These are phyloP conservation scores for Prunus davidiana DNA, from an alignment of 306 rosid genomes.

Conservation along the genomic window DNA sequence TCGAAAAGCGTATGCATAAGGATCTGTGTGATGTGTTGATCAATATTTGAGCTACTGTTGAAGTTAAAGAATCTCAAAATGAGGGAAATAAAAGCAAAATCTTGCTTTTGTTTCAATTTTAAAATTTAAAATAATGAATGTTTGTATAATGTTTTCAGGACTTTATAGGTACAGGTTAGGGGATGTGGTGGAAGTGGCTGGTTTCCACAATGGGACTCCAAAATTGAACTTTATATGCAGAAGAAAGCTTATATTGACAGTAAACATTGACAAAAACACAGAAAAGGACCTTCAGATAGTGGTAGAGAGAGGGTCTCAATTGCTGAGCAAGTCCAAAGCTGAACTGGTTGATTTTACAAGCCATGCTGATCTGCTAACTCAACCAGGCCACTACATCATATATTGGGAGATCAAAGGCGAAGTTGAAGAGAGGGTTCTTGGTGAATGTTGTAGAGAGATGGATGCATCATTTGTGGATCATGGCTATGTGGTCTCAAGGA, in stretches of 20 bases:
- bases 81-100: neutral
- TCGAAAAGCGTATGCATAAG: neutral
- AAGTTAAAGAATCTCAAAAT: neutral
- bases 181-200: slow-evolving; percentile 88
- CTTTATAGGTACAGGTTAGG: slow-evolving; percentile 84
- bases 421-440: slow-evolving; percentile 43
- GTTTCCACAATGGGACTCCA: slow-evolving; percentile 74
- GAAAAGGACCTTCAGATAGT: slow-evolving; percentile 87
- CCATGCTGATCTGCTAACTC: slow-evolving; percentile 45
- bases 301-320: slow-evolving; percentile 61
- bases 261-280: slow-evolving; percentile 87
- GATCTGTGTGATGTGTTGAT: neutral
- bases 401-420: slow-evolving; percentile 91
- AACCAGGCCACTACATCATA: slow-evolving; percentile 73
- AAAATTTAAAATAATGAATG: neutral
- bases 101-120: neutral
- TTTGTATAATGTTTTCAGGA: slow-evolving; percentile 39
- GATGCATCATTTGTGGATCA: slow-evolving; percentile 70
- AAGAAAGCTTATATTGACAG: slow-evolving; percentile 63
- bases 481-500: slow-evolving; percentile 83
- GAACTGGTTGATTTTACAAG: slow-evolving; percentile 85
- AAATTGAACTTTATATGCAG: slow-evolving; percentile 76
- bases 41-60: neutral
- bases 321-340: slow-evolving; percentile 42
- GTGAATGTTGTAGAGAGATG: slow-evolving; percentile 66